A percentile compares a stretch with the other conserved stretches of the same genome.
Conservation (phyloP, 1,139 yeast genomes). For the Lodderomyces elongisporus region DNA sequence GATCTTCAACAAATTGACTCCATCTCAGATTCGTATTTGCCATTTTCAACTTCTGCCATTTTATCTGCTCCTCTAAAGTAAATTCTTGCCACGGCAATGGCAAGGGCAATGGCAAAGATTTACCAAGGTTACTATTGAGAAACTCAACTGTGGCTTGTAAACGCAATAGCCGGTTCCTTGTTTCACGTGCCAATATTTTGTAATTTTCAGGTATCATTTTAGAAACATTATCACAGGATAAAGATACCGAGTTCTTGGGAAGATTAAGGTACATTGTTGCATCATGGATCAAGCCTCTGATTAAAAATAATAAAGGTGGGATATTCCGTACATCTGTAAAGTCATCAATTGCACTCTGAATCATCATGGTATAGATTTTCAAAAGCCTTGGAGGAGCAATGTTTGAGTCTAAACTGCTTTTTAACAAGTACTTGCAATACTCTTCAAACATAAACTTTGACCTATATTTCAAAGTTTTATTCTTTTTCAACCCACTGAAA, state of each 20-base stretch:
- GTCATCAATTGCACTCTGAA: slow-evolving; percentile 8
- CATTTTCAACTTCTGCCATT: slow-evolving; percentile 15
- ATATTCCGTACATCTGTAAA: slow-evolving; percentile 6
- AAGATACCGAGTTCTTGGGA: slow-evolving; percentile 1
- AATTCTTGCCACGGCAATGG: too few species aligned
- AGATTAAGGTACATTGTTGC: slow-evolving; percentile 14
- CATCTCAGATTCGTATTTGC: slow-evolving; percentile 1
- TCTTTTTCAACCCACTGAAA: slow-evolving; percentile 13
- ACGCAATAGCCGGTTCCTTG: slow-evolving; percentile 14
- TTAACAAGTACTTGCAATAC: slow-evolving; percentile 13
- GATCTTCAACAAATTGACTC: slow-evolving; percentile 1
- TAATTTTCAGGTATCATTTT: slow-evolving; percentile 22
- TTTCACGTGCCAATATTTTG: slow-evolving; percentile 23
- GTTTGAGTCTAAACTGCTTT: not conserved
- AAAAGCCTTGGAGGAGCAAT: not conserved
- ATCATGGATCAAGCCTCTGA: slow-evolving; percentile 23
- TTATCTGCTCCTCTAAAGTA: slow-evolving; percentile 13
- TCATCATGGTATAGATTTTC: slow-evolving; percentile 8
- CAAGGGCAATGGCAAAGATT: too few species aligned
- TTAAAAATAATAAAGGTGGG: slow-evolving; percentile 11
- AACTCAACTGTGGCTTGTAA: slow-evolving; percentile 20
- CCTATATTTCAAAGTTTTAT: slow-evolving; percentile 6
- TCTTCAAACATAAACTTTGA: slow-evolving; percentile 14
- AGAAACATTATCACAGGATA: slow-evolving; percentile 1
- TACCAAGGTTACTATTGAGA: slow-evolving; percentile 7